Evolutionary conservation across 257 asterid genomes (phyloP), one percentile per base, ranked within the genome.

Genomic region (Craterostigma plantagineum): DNA sequence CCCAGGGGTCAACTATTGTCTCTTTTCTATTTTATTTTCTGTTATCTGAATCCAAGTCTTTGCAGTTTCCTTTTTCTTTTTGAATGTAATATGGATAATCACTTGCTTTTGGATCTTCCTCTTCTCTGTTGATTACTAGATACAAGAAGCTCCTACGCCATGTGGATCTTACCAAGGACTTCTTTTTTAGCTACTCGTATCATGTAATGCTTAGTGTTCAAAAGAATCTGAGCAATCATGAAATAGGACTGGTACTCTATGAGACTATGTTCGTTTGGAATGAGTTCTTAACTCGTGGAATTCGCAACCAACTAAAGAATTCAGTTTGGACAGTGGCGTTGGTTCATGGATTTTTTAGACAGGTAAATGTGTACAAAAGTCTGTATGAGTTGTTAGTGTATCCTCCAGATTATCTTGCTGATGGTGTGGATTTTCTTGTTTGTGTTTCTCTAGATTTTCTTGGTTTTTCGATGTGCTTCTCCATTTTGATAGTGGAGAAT

Each of bases 251-350:
- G 33, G 38, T 52, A n/a, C 73, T 76, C 35, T 79, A 82, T 27
- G 98, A 90, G 60, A 83, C 92, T 18, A 68, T 90, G 92, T 90
- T 79, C 57, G 95, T 90, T 16, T 83, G 98, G 98, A 90, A 90
- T n/a, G 98, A 83, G 61, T 90, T 69, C 68, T 63, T 90, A 41
- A 82, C 95, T 33, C 95, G 93, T 0, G 81, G 76, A 13, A 76
- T 90, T 30, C 91, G 95, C 48, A 69, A 54, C 58, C 95, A 76
- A 59, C 76, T 90, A 48, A 70, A 67, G 61, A 79, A 82, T 61
- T 66, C 92, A 13, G 42, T 58, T 39, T 90, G 98, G 98, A 90
- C 93, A 0, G 93, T 90, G 33, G 95, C 98, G 30, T 54, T 90
- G 70, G 82, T 90, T 51, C 64, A 76, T 48, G 98, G 98, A 34